Conservation (phyloP, 2,329 filamentous ascomycete species). For the Cordyceps tenuipes region DNA sequence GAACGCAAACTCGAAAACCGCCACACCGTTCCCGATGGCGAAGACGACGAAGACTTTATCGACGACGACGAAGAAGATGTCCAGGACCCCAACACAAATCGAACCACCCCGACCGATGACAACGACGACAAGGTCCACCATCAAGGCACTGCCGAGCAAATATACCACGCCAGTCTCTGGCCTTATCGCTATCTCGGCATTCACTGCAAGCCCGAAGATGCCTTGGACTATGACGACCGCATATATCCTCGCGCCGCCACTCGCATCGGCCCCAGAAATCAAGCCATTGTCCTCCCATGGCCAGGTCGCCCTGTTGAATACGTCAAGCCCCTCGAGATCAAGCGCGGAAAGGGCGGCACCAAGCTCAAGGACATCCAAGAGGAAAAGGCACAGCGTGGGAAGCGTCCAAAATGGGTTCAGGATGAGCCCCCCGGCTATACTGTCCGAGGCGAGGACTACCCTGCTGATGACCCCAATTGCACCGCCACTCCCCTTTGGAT, state of each 20-base stretch:
- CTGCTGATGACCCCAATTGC: conserved; percentile 61
- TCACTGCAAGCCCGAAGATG: conserved; percentile 92
- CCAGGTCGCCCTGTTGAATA: conserved; percentile 80
- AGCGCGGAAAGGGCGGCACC: conserved; percentile 66
- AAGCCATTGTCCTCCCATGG: conserved; percentile 80
- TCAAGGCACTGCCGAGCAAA: conserved; percentile 70
- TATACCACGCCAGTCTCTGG: conserved; percentile 90
- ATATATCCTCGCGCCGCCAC: conserved; percentile 96
- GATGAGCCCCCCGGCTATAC: conserved; percentile 86
- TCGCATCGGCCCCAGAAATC: conserved; percentile 80
- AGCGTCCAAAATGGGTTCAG: conserved; percentile 85
- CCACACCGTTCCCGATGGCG: conserved; percentile 66
- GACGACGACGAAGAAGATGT: conserved; percentile 66
- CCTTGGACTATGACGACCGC: conserved; percentile 90
- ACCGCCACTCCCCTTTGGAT: conserved; percentile 74
- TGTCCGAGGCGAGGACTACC: conserved; percentile 69
- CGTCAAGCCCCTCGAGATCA: conserved; percentile 79
- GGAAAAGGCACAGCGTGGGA: conserved; percentile 70
- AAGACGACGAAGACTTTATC: conserved; percentile 53
- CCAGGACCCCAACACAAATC: conserved; percentile 46
- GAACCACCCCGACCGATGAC: conserved; percentile 56
- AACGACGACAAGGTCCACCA: conserved; percentile 39
- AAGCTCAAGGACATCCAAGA: conserved; percentile 80
- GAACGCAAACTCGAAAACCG: conserved; percentile 86
- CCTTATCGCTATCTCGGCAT: conserved; percentile 92